Base-by-base conservation (phyloP, 768 basidiomycete genomes). In the Russula virescens region DNA sequence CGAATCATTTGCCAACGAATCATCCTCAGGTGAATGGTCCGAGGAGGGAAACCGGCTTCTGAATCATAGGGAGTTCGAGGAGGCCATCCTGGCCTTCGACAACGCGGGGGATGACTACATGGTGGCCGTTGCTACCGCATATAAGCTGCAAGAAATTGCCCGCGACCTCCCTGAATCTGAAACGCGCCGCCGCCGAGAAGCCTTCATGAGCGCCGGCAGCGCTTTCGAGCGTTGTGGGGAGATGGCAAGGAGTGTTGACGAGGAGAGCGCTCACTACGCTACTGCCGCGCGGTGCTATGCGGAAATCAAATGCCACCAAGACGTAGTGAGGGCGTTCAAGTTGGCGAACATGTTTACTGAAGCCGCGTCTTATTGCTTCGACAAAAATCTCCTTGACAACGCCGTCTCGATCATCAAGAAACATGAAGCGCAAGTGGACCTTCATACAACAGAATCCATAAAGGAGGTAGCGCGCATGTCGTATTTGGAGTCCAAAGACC, bases 351-450 rank as follows among this genome's bases (percentile, higher is more conserved):
- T 55, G 53, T 63, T 53, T 14, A 63, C 62, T 2, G 62, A 63
- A 9, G 62, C 62, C 18, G 62, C 62, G 13, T 61, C 59, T 7
- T 63, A 63, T 7, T 61, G 58, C 49, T 61, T 63, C 31, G 62
- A 63, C 25, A 55, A 63, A 19, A 63, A 60, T 55, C 52, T 61
- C 13, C 52, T 63, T 19, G 31, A 63, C 19, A 23, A 2, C 0
- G 58, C 62, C 2, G 58, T 63, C 28, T 54, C 52, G 4, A 60
- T 63, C 14, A 55, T 61, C 16, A 60, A 50, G 40, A 26, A 43
- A 35, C 53, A 61, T 19, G 31, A 43, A 26, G 47, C 38, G 0
- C n/a, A 61, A 46, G 34, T 63, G 18, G 47, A 60, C 13, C 5
- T 23, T 5, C 23, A 48, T 5, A 61, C 42, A 2, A 55, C 0